These are phyloP conservation scores for Ballota nigra DNA, from an alignment of 257 asterid species.

Conservation along the genomic window DNA sequence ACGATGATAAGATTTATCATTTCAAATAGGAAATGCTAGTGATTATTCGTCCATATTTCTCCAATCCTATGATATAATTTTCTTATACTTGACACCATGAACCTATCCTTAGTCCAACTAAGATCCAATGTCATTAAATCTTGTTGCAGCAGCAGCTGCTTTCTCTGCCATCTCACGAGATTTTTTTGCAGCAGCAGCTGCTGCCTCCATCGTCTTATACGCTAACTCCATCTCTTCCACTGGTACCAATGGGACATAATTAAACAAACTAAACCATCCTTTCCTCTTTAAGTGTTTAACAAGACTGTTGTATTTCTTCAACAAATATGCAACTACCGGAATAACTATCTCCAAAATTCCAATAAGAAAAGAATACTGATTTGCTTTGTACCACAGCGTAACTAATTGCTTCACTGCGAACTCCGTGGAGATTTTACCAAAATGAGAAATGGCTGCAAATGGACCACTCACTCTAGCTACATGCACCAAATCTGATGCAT, in stretches of 20 bases:
- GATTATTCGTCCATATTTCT: not conserved
- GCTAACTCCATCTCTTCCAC: constrained; percentile 61
- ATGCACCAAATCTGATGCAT: constrained; percentile 41
- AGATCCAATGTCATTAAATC: no score
- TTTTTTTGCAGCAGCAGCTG: not conserved
- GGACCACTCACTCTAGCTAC: constrained; percentile 59
- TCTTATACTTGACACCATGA: not conserved
- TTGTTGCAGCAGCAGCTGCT: no score
- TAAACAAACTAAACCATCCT: constrained; percentile 42
- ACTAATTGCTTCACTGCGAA: constrained; percentile 42
- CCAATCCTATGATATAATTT: not conserved
- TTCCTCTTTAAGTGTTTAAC: constrained; percentile 40
- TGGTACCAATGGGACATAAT: constrained; percentile 63
- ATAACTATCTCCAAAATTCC: constrained; percentile 35
- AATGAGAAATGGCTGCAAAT: constrained; percentile 45
- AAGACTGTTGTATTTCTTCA: constrained; percentile 51
- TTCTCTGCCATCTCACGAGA: no score
- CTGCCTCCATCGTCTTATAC: constrained; percentile 56
- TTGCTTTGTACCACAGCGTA: constrained; percentile 38
- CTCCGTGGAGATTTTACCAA: constrained; percentile 39
- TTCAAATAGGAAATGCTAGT: not conserved
- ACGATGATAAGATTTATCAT: no score
- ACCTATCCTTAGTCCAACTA: no score
- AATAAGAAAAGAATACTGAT: constrained; percentile 42
- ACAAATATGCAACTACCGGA: constrained; percentile 48